Percentiles rank a stretch among this genome's conserved stretches.
Evolutionary conservation across 2,329 filamentous ascomycete species (phyloP).

Genomic region (Xylaria sp.): DNA sequence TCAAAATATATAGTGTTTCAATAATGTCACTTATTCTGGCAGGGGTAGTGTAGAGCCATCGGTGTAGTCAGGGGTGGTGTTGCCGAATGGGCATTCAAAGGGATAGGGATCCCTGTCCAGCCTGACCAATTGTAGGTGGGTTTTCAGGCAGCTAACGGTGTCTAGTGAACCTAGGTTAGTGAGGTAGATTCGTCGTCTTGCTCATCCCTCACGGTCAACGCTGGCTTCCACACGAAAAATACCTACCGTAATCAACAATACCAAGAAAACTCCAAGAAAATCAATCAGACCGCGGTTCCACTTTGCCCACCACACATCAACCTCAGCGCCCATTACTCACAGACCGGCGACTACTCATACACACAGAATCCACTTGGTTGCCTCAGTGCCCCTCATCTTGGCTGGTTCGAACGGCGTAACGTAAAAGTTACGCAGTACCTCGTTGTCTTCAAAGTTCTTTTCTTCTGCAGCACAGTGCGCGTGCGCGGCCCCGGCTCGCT

Average conservation of each 20-base stretch:
- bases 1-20: no score
- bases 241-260: not conserved
- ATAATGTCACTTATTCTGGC: no score
- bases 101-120: no score
- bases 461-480: conserved; percentile 19
- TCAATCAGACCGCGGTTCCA: conserved; percentile 21
- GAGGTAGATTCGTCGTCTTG: no score
- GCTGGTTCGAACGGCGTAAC: not conserved
- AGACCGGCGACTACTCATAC: not conserved
- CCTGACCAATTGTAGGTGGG: no score
- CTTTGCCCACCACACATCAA: conserved; percentile 25
- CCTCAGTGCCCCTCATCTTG: conserved; percentile 1
- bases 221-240: no score
- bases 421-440: not conserved
- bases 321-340: conserved; percentile 18
- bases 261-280: conserved; percentile 27
- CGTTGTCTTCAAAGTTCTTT: not conserved
- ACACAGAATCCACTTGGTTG: conserved; percentile 6
- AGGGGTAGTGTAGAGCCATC: no score
- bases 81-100: no score
- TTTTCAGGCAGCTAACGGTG: no score
- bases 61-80: no score
- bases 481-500: not conserved
- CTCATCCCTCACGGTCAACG: no score
- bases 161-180: no score